Conservation (phyloP, 2,329 filamentous ascomycete species). For the Sporothrix mexicana region DNA sequence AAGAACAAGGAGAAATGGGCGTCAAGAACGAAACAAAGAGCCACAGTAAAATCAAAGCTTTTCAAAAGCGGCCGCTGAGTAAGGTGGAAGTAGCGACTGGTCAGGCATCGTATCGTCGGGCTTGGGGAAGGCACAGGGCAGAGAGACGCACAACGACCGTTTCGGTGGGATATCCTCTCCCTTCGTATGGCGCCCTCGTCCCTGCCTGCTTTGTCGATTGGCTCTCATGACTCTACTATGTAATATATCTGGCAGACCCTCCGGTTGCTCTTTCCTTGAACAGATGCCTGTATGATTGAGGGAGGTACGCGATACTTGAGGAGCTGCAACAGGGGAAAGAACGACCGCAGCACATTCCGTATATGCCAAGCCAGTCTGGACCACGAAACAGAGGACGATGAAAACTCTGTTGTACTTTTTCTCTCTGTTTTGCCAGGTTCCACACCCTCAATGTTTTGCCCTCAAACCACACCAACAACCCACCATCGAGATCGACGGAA, state of each 20-base stretch:
- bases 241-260: not conserved
- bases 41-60: not conserved
- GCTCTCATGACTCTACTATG: too few relatives aligned
- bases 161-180: conserved; percentile 11
- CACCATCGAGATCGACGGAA: conserved; percentile 20
- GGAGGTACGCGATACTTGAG: not conserved
- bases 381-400: not conserved
- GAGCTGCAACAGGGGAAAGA: not conserved
- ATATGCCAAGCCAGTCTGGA: not conserved
- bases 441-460: not conserved
- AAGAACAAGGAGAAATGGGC: not conserved
- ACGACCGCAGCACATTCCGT: conserved; percentile 5
- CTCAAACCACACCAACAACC: not conserved
- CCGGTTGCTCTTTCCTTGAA: not conserved
- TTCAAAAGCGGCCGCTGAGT: conserved; percentile 8
- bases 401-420: conserved; percentile 16
- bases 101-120: not conserved
- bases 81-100: not conserved
- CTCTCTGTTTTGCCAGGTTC: not conserved
- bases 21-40: conserved; percentile 1
- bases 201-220: not conserved
- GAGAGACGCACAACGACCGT: not conserved
- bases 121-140: not conserved
- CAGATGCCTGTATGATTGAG: not conserved
- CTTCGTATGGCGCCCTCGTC: not conserved